These are phyloP conservation scores for Plantago major DNA, from an alignment of 257 asterid species.

Conservation along the genomic window DNA sequence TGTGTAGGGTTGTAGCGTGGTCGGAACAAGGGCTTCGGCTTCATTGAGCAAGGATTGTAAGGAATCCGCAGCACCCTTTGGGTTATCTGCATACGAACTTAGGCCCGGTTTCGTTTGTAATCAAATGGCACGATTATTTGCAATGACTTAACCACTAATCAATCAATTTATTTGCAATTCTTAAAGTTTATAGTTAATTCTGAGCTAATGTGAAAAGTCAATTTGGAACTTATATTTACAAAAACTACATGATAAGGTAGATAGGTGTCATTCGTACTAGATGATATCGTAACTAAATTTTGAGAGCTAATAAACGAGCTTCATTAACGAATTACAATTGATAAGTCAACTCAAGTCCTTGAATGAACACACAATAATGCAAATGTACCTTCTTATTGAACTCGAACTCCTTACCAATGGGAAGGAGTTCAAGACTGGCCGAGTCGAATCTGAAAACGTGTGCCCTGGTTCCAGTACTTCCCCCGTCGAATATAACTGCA, in stretches of 20 bases:
- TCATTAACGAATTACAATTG: no score
- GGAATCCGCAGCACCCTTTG: conserved; percentile 28
- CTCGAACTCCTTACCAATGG: not conserved
- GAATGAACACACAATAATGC: not conserved
- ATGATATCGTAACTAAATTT: no score
- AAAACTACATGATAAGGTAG: no score
- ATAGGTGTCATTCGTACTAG: no score
- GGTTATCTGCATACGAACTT: conserved; percentile 29
- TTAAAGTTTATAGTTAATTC: no score
- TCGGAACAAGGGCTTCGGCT: conserved; percentile 25
- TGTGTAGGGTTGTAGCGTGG: conserved; percentile 20
- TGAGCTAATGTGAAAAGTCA: no score
- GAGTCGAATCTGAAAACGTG: conserved; percentile 7
- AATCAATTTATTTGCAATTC: no score
- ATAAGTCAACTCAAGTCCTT: no score
- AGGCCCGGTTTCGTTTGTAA: conserved; percentile 25
- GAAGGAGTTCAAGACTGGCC: not conserved
- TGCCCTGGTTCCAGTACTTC: conserved; percentile 1
- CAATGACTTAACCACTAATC: no score
- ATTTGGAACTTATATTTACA: no score
- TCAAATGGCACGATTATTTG: not conserved
- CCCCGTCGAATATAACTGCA: conserved; percentile 4
- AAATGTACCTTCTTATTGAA: conserved; percentile 4
- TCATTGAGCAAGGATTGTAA: conserved; percentile 19
- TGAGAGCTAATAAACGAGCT: no score